Evolutionary conservation across 208 protist species (phyloP).

Genomic region (Acanthamoeba castellanii): DNA sequence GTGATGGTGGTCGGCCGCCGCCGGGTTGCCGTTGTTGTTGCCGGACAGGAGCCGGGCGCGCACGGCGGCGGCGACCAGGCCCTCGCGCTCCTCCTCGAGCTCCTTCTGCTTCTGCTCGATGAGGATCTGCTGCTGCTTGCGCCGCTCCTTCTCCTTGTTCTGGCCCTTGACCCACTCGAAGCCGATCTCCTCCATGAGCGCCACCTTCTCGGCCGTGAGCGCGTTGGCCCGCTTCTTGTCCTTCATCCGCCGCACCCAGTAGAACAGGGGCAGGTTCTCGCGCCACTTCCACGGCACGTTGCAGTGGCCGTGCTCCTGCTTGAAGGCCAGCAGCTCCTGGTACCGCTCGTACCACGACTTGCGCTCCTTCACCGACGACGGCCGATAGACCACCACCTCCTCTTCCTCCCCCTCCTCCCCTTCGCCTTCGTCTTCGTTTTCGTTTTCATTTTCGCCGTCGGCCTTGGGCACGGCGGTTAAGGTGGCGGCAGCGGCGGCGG

Average conservation of each 20-base stretch:
- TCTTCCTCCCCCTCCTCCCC: background rate
- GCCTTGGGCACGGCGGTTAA: background rate
- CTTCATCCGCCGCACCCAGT: conserved; percentile 70
- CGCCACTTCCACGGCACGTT: conserved; percentile 73
- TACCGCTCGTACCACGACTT: conserved; percentile 68
- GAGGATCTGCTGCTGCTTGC: conserved; percentile 58
- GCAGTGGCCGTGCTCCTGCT: conserved; percentile 69
- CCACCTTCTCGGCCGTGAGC: conserved; percentile 53
- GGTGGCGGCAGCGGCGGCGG: background rate
- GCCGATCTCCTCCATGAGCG: conserved; percentile 60
- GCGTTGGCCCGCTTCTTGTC: conserved; percentile 52
- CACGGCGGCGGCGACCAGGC: conserved; percentile 3
- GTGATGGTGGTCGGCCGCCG: background rate
- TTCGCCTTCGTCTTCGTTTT: background rate
- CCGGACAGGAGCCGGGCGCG: background rate
- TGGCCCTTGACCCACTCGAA: conserved; percentile 75
- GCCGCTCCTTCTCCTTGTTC: conserved; percentile 72
- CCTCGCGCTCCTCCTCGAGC: conserved; percentile 57
- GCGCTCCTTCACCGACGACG: conserved; percentile 61
- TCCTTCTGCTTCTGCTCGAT: conserved; percentile 70
- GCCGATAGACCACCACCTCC: conserved; percentile 22
- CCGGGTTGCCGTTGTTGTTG: background rate
- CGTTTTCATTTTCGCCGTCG: background rate
- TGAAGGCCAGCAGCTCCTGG: conserved; percentile 67
- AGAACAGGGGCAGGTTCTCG: conserved; percentile 71